Conservation (phyloP, 116 monocot species). For the Trichopus zeylanicus region DNA sequence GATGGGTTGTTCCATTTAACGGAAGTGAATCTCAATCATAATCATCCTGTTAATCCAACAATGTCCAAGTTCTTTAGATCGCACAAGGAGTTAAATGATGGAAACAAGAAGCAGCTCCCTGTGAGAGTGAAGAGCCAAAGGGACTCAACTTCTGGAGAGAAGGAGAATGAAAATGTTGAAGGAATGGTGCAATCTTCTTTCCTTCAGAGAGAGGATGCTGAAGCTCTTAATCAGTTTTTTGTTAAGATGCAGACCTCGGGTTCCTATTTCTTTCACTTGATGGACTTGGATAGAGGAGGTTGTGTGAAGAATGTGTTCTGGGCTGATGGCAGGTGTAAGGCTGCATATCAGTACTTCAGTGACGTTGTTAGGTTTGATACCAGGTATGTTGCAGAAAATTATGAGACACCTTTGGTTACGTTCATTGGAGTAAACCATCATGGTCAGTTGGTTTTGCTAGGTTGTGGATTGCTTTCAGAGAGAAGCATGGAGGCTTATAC, state of each 20-base stretch:
- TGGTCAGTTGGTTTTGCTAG: conserved; percentile 22
- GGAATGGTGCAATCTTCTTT: background rate
- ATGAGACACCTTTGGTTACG: conserved; percentile 15
- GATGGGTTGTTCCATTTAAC: conserved; percentile 43
- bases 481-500: conserved; percentile 11
- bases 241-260: conserved; percentile 16
- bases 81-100: conserved; percentile 30
- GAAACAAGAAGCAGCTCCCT: conserved; percentile 22
- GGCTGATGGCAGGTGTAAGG: conserved; percentile 29
- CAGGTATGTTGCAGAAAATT: conserved; percentile 11
- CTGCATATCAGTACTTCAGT: conserved; percentile 17
- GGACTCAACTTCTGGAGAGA: conserved; percentile 6
- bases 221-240: conserved; percentile 25
- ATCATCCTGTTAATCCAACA: conserved; percentile 49
- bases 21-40: conserved; percentile 49
- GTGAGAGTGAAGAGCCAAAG: conserved; percentile 16
- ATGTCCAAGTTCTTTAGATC: conserved; percentile 35
- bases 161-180: conserved; percentile 18
- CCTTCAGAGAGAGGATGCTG: conserved; percentile 14
- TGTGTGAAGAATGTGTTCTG: conserved; percentile 26
- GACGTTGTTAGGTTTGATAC: conserved; percentile 24
- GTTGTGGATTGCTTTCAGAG: conserved; percentile 21
- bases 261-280: conserved; percentile 24
- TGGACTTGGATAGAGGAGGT: conserved; percentile 25
- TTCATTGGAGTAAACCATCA: conserved; percentile 32